Base-by-base conservation (phyloP, 306 rosid species). In the Casuarina equisetifolia region DNA sequence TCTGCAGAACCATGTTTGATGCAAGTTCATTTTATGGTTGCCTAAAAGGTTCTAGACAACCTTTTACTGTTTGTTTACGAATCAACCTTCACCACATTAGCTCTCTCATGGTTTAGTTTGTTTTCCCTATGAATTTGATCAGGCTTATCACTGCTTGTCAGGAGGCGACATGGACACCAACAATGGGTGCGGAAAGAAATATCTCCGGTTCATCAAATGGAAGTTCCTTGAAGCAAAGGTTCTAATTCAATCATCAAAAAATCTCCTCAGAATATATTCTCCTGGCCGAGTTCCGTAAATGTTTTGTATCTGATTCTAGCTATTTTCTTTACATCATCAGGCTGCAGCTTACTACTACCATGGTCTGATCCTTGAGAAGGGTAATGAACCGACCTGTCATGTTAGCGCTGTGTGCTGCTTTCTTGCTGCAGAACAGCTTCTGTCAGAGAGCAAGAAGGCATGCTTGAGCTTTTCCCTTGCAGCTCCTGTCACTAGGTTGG, bases 281-380 rank as follows among this genome's bases (percentile, higher is more conserved):
- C 3, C 50, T 42, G 16, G 7, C 48, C 58, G 11, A 46, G 42
- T 78, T 16, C 67, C 11, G 6, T 69, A 19, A 17, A 3, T 67
- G 25, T 17, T 67, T 12, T 42, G 32, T 42, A 67, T 67, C 50
- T 40, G 50, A 67, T 42, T 42, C 17, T 69, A 50, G 75, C 57
- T 49, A 32, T 9, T 43, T 1, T 38, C 42, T 71, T 19, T 15
- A 10, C 32, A 45, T 58, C 35, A 66, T 67, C 88, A 95, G 98
- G 97, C 97, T 55, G 96, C 96, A 78, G 94, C 97, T 6, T 95
- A 92, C 86, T 91, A 95, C 91, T 95, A 87, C 91, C 96, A 95
- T 57, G 97, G 97, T 20, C 81, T 92, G 83, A 86, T 95, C 57
- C 90, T 95, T 38, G 99, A 91, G 90, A 92, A 91, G 82, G 93